Conservation (phyloP, 352 stramenopile species). For the Thraustotheca clavata region DNA sequence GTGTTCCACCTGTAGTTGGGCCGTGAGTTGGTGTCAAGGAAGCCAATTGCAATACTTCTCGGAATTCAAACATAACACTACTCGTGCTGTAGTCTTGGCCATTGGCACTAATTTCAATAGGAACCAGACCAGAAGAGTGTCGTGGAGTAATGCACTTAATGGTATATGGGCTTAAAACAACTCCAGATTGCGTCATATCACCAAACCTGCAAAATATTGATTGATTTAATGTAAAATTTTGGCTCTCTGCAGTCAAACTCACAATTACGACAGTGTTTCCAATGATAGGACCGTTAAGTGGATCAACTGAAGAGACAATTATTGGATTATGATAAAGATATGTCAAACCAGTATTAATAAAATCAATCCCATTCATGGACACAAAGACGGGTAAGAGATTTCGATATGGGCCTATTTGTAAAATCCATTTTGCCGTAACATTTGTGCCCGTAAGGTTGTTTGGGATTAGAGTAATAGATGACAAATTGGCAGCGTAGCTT, state of each 20-base stretch:
- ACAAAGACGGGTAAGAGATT: not conserved
- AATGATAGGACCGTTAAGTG: constrained; percentile 30
- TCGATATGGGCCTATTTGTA: not conserved
- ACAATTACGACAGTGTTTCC: constrained; percentile 36
- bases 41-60: constrained; percentile 22
- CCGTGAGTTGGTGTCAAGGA: constrained; percentile 39
- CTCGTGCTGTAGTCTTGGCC: constrained; percentile 42
- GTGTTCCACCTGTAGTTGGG: constrained; percentile 38
- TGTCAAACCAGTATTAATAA: constrained; percentile 6
- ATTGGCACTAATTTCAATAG: constrained; percentile 38
- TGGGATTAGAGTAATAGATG: not conserved
- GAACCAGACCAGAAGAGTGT: constrained; percentile 2
- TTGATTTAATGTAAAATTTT: not conserved
- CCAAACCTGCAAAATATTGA: constrained; percentile 37
- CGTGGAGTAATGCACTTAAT: not conserved
- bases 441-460: constrained; percentile 1
- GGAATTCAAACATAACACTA: constrained; percentile 39
- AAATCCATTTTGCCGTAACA: not conserved
- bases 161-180: constrained; percentile 18
- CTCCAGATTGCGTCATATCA: constrained; percentile 22
- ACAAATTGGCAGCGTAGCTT: not conserved
- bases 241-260: constrained; percentile 29
- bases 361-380: constrained; percentile 13
- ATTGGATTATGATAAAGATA: constrained; percentile 37
- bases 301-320: constrained; percentile 36